These are phyloP conservation scores for Ottelia alismoides DNA, from an alignment of 106 monocot species.

Conservation along the genomic window DNA sequence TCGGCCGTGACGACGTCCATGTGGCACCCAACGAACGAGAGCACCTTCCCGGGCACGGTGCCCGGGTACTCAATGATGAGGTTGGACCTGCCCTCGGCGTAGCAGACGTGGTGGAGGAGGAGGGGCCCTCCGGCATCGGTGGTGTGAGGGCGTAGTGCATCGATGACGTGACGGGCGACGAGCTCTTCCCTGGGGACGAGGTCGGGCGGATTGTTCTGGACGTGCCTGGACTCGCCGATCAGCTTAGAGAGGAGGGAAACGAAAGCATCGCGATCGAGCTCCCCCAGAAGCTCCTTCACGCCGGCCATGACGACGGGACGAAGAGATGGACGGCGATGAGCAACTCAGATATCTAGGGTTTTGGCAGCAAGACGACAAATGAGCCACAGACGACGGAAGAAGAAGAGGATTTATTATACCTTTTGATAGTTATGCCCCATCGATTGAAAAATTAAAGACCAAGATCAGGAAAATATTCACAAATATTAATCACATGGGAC, in stretches of 20 bases:
- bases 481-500: no score
- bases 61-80: constrained; percentile 94
- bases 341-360: no score
- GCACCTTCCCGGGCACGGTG: constrained; percentile 23
- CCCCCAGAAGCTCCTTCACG: constrained; percentile 47
- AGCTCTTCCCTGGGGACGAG: constrained; percentile 75
- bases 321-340: no score
- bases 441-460: no score
- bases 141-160: constrained; percentile 62
- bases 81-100: constrained; percentile 63
- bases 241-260: constrained; percentile 68
- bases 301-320: no score
- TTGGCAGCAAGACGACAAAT: no score
- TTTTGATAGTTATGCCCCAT: no score
- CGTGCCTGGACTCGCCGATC: constrained; percentile 65
- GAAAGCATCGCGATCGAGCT: constrained; percentile 50
- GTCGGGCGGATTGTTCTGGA: constrained; percentile 96
- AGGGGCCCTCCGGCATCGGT: constrained; percentile 68
- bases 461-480: no score
- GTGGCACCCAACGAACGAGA: constrained; percentile 88
- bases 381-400: no score
- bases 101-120: constrained; percentile 48
- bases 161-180: constrained; percentile 85
- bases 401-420: no score
- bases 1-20: constrained; percentile 97